A percentile compares a stretch with the other conserved stretches of the same genome.
phyloP scores from a whole-genome alignment of 106 monocot species.

The Dendrobium chrysotoxum region DNA sequence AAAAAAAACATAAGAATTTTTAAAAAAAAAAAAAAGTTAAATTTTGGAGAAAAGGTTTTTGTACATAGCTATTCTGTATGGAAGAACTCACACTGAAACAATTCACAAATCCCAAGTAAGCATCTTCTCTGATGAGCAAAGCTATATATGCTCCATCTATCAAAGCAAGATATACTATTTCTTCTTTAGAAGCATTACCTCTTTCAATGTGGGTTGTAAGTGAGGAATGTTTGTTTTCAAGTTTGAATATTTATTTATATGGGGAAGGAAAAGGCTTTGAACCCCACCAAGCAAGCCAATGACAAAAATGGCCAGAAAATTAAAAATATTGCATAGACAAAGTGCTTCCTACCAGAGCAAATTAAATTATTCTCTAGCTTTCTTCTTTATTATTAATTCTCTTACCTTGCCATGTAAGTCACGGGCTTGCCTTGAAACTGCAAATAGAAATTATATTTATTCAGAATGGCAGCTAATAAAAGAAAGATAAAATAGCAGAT shows the following conservation, averaged over 20 bases:
- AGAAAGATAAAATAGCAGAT: neutral
- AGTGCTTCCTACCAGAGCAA: slow-evolving; percentile 2
- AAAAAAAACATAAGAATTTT: too few species aligned
- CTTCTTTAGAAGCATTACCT: slow-evolving; percentile 12
- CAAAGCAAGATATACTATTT: slow-evolving; percentile 5
- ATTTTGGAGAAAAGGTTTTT: too few species aligned
- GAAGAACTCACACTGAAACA: neutral
- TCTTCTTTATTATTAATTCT: neutral
- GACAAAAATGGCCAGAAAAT: neutral
- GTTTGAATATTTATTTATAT: slow-evolving; percentile 3
- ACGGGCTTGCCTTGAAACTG: slow-evolving; percentile 23
- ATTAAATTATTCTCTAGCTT: slow-evolving; percentile 6
- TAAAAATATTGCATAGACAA: slow-evolving; percentile 11
- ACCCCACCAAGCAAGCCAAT: slow-evolving; percentile 1
- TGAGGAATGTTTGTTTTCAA: slow-evolving; percentile 17
- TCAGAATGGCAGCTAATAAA: neutral
- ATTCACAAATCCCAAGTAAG: slow-evolving; percentile 17
- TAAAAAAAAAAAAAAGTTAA: too few species aligned
- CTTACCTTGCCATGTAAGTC: slow-evolving; percentile 4
- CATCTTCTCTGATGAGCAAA: slow-evolving; percentile 1
- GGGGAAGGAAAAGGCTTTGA: slow-evolving; percentile 1
- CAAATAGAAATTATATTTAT: neutral
- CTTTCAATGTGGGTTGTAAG: slow-evolving; percentile 7
- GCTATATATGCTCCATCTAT: slow-evolving; percentile 6
- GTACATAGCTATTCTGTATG: too few species aligned